Percentiles rank a stretch among this genome's conserved stretches.
Conservation (phyloP, 768 basidiomycete genomes). For the Amanita pallidorosea region DNA sequence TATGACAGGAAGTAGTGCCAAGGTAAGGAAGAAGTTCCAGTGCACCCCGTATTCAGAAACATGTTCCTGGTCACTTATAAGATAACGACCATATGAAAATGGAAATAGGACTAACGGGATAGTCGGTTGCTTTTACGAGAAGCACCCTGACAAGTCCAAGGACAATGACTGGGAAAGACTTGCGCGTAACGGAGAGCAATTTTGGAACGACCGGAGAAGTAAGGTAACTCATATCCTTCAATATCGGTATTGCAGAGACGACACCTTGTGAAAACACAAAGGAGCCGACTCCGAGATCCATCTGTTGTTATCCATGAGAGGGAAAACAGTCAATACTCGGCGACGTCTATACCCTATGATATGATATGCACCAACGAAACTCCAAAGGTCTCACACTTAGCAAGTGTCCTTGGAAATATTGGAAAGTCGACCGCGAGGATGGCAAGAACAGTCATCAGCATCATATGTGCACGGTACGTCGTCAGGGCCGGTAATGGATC, state of each 20-base stretch:
- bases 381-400: constrained; percentile 91
- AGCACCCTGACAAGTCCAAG: constrained; percentile 73
- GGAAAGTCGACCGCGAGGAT: constrained; percentile 96
- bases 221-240: constrained; percentile 51
- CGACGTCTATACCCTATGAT: not conserved
- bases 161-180: constrained; percentile 53
- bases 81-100: not conserved
- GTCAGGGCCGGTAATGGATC: constrained; percentile 68
- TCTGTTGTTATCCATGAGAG: constrained; percentile 35
- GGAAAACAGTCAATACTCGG: constrained; percentile 6
- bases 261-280: constrained; percentile 96
- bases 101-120: constrained; percentile 49
- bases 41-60: constrained; percentile 93
- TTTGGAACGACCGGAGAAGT: constrained; percentile 39
- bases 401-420: constrained; percentile 79
- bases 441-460: constrained; percentile 81
- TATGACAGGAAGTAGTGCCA: constrained; percentile 69
- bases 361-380: constrained; percentile 68
- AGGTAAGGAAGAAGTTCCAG: constrained; percentile 98
- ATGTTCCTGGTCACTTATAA: constrained; percentile 52
- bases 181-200: constrained; percentile 37
- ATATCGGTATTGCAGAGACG: constrained; percentile 74
- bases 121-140: constrained; percentile 87
- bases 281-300: constrained; percentile 96
- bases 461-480: constrained; percentile 88